Evolutionary conservation across 352 stramenopile species (phyloP).

Genomic region (Phytophthora melonis): DNA sequence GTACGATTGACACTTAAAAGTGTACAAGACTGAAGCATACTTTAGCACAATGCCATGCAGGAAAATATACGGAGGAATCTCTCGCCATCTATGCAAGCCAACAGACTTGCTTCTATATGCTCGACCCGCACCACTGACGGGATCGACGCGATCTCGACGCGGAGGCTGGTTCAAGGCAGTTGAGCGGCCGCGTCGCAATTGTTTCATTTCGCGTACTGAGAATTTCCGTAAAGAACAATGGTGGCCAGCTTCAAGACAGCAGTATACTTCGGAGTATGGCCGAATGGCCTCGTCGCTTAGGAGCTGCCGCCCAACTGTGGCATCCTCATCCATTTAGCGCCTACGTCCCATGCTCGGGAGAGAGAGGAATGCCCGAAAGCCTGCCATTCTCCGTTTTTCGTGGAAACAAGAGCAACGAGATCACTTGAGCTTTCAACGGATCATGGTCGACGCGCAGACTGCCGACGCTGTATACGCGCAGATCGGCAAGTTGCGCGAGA

Average conservation of each 20-base stretch:
- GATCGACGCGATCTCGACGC: neutral
- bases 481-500: slow-evolving; percentile 34
- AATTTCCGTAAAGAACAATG: slow-evolving; percentile 1
- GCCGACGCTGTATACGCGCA: slow-evolving; percentile 32
- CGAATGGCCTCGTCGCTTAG: slow-evolving; percentile 15
- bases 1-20: no score
- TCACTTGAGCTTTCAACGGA: neutral
- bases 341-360: slow-evolving; percentile 31
- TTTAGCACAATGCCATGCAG: no score
- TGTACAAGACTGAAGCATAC: no score
- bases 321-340: slow-evolving; percentile 10
- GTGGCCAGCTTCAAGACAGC: neutral
- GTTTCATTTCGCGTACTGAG: slow-evolving; percentile 1
- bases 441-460: slow-evolving; percentile 32
- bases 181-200: slow-evolving; percentile 8
- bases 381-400: slow-evolving; percentile 34
- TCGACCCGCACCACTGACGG: neutral
- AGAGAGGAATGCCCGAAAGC: neutral
- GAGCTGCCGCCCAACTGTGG: slow-evolving; percentile 4
- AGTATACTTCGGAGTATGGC: neutral
- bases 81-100: no score
- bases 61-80: no score
- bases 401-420: slow-evolving; percentile 3
- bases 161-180: slow-evolving; percentile 3
- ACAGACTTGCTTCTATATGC: no score